Evolutionary conservation across 129 eudicot genomes (phyloP), one percentile per base, ranked within the genome.

Genomic region (Chrysanthemum lavandulifolium): DNA sequence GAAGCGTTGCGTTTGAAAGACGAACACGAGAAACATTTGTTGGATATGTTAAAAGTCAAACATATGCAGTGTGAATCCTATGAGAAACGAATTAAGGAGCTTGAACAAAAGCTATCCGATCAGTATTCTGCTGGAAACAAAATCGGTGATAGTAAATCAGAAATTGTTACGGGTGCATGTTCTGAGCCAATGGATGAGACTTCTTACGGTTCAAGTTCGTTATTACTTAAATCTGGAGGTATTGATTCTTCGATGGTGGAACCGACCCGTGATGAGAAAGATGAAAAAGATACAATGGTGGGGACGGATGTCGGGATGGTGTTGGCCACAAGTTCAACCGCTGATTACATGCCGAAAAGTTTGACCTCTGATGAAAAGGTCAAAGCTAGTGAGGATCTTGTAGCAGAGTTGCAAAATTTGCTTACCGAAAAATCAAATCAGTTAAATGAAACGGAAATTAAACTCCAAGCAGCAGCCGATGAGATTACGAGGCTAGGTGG

Each of bases 1-100:
- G 94, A 95, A 62, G 99, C 99, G 53, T 82, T 95, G 66, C 85
- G 78, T 67, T 73, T 79, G 78, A 95, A 90, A 77, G 99, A 95
- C 12, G 97, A 90, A 70, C 90, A 90, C 64, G 86, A 49, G 51
- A 88, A 80, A 66, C 91, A 88, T 74, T 76, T 95, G 64, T 65
- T 81, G 3, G 82, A 87, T 0, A 74, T 89, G 94, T 82, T 95
- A 3, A 86, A 83, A 81, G 84, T 55, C 54, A 88, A 85, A 73
- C 84, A 88, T 63, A 27, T 79, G 84, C 99, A 88, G 80, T 90
- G 97, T 54, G 95, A 91, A 60, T 90, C 99, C 13, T 90, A 95
- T 65, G 96, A 95, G 79, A 90, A 86, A 76, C 87, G 99, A 69
- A 90, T 95, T 59, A 87, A 80, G 47, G 99, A 95, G 73, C 80